Base-by-base conservation (phyloP, 768 basidiomycete genomes). In the Panellus pusillus region DNA sequence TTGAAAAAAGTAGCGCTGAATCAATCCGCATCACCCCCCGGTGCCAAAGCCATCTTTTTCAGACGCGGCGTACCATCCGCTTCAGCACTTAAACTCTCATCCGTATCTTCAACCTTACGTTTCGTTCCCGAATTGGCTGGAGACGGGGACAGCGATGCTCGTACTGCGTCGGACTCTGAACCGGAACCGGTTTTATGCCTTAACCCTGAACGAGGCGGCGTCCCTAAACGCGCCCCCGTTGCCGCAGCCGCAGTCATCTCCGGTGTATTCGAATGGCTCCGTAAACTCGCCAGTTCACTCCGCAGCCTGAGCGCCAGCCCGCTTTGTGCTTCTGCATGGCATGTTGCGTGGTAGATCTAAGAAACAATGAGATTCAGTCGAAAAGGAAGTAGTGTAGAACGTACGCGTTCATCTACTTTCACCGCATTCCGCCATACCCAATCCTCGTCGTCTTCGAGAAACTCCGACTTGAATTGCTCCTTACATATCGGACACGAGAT, bases 341-440 rank as follows among this genome's bases (percentile, higher is more conserved):
- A 97, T 15, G 93, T 96, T 43, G 94, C 94, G 73, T 97, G 94
- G 68, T 86, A 96, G 64, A 95, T 87, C 93, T 94, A 65, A 2
- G 5, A 18, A 38, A 19, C 44, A 38, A 18, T 19, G 14, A 6
- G 4, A 9, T 15, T 5, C 6, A 20, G 27, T 42, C 3, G 27
- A 14, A 36, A 19, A 36, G 11, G 5, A 20, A 32, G 18, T 48
- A 15, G 18, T 27, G 54, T 46, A 38, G 20, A n/a, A 72, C 86
- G 50, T 68, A 93, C 93, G 75, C 81, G 82, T 52, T 89, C 89
- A 60, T 96, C 91, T 56, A 87, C 86, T 69, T 78, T 82, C 17
- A 92, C 77, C 0, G 95, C 93, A 65, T 99, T 96, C 66, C 81
- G 83, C 93, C 93, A 99, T 12, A 97, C 89, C 95, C 95, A 98